Conservation (phyloP, 768 basidiomycete species). For the Collybiopsis luxurians region DNA sequence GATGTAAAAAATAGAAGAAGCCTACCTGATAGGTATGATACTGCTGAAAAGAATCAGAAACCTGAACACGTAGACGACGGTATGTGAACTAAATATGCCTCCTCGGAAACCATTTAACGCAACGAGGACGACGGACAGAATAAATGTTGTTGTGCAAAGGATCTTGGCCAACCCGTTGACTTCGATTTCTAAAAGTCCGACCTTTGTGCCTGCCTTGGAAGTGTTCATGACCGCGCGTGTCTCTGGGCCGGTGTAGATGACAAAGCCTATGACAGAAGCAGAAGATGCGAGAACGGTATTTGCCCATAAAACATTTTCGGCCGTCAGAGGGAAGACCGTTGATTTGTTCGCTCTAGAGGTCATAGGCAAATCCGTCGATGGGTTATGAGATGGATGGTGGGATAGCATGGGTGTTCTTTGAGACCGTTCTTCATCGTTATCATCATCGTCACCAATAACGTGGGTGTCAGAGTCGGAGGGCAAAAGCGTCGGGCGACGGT, state of each 20-base stretch:
- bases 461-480: background rate
- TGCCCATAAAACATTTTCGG: constrained; percentile 95
- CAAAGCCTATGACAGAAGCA: constrained; percentile 87
- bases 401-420: constrained; percentile 15
- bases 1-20: no score
- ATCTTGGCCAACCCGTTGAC: constrained; percentile 98
- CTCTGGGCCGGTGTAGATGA: constrained; percentile 93
- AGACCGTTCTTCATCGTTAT: background rate
- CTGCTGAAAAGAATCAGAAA: constrained; percentile 98
- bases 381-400: constrained; percentile 29
- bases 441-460: background rate
- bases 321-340: constrained; percentile 81
- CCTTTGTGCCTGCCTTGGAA: constrained; percentile 93
- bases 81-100: constrained; percentile 60
- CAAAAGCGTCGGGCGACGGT: constrained; percentile 35
- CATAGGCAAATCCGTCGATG: constrained; percentile 38
- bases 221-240: constrained; percentile 99
- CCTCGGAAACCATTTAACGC: constrained; percentile 96
- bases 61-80: constrained; percentile 81
- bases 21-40: constrained; percentile 97
- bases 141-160: constrained; percentile 91
- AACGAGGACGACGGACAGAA: constrained; percentile 85
- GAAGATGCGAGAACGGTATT: constrained; percentile 93
- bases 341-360: background rate
- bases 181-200: constrained; percentile 88